Evolutionary conservation across 2,329 filamentous ascomycete genomes (phyloP).

Genomic region (Knoxdaviesia capensis): DNA sequence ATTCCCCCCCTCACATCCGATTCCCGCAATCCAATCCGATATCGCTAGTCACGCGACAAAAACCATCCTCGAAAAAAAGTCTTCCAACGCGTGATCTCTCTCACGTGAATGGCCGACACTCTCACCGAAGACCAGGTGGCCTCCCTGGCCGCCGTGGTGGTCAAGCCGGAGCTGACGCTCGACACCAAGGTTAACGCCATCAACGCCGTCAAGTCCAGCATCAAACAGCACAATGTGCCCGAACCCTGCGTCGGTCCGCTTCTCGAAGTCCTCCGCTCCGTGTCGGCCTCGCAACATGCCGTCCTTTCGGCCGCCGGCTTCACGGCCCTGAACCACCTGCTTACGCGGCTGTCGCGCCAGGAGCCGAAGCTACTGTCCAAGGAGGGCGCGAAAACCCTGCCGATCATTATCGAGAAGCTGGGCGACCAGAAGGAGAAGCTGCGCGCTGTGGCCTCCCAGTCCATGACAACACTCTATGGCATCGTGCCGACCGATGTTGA

Average conservation of each 20-base stretch:
- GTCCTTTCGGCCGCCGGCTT: conserved; percentile 67
- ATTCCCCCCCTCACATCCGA: no score
- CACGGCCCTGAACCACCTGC: conserved; percentile 68
- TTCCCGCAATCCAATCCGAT: no score
- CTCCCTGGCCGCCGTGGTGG: conserved; percentile 28
- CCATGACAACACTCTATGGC: conserved; percentile 58
- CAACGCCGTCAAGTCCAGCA: conserved; percentile 61
- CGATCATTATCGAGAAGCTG: conserved; percentile 63
- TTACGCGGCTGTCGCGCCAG: conserved; percentile 72
- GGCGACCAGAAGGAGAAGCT: conserved; percentile 79
- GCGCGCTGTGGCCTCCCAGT: conserved; percentile 51
- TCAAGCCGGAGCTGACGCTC: conserved; percentile 37
- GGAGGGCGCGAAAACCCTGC: conserved; percentile 50
- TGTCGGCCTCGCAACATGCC: conserved; percentile 57
- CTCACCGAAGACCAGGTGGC: conserved; percentile 38
- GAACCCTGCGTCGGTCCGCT: conserved; percentile 50
- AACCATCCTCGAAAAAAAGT: no score
- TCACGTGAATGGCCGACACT: conserved; percentile 27
- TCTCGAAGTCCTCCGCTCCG: conserved; percentile 63
- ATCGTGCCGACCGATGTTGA: conserved; percentile 57
- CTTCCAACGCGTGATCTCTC: no score
- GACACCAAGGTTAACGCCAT: conserved; percentile 54
- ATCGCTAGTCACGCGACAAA: no score
- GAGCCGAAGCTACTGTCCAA: conserved; percentile 54
- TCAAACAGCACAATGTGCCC: conserved; percentile 83